Conservation (phyloP, 2,329 filamentous ascomycete species). For the Acephala macrosclerotiorum region DNA sequence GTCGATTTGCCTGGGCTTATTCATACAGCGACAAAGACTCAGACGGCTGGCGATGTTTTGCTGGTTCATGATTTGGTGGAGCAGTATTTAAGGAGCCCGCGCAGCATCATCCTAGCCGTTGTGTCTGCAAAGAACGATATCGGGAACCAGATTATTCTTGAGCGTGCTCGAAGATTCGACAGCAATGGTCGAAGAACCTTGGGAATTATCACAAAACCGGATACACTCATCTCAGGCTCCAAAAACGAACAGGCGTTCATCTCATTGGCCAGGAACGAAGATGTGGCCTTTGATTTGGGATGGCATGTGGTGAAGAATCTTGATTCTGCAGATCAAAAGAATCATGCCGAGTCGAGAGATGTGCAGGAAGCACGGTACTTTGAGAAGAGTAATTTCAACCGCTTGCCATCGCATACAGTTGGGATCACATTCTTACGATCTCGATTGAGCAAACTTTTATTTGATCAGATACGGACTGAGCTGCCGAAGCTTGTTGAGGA, state of each 20-base stretch:
- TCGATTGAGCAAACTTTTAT: slow-evolving; percentile 49
- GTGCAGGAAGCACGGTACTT: slow-evolving; percentile 47
- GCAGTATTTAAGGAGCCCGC: slow-evolving; percentile 58
- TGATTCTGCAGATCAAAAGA: slow-evolving; percentile 49
- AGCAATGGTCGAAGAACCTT: slow-evolving; percentile 44
- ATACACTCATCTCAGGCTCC: slow-evolving; percentile 45
- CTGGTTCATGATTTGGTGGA: slow-evolving; percentile 56
- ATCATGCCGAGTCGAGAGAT: slow-evolving; percentile 25
- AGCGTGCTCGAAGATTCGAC: slow-evolving; percentile 44
- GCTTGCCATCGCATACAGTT: slow-evolving; percentile 23
- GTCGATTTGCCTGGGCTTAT: slow-evolving; percentile 67
- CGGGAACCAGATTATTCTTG: slow-evolving; percentile 49
- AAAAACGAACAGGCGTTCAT: slow-evolving; percentile 46
- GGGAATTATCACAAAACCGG: slow-evolving; percentile 54
- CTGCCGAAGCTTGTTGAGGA: slow-evolving; percentile 30
- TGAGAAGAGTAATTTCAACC: slow-evolving; percentile 29
- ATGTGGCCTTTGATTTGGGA: slow-evolving; percentile 49
- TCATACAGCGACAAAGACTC: slow-evolving; percentile 51
- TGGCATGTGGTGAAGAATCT: slow-evolving; percentile 56
- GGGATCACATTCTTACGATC: slow-evolving; percentile 52
- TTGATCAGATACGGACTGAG: slow-evolving; percentile 28
- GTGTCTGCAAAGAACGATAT: slow-evolving; percentile 50
- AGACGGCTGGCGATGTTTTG: slow-evolving; percentile 52
- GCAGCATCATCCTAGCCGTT: slow-evolving; percentile 54
- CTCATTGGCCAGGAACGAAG: slow-evolving; percentile 48